Percentiles rank a stretch among this genome's conserved stretches.
Evolutionary conservation across 2,329 filamentous ascomycete genomes (phyloP).

Genomic region (Hawksworthiomyces lignivorus): DNA sequence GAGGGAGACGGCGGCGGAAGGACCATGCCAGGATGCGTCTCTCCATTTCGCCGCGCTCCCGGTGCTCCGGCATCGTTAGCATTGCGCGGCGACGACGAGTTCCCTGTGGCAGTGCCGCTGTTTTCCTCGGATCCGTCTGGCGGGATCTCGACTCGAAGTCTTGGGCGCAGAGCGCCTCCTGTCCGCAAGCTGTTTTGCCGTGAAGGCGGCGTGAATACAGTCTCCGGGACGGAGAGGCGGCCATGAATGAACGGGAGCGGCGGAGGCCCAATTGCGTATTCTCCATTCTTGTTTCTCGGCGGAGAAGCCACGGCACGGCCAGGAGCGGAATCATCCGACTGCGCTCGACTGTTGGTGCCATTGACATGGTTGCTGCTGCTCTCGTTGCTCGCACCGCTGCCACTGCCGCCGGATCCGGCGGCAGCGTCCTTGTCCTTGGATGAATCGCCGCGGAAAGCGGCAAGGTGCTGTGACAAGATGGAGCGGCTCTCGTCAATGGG

Average conservation of each 20-base stretch:
- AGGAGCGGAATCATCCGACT: slow-evolving; percentile 21
- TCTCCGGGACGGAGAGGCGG: slow-evolving; percentile 58
- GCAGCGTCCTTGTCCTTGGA: slow-evolving; percentile 19
- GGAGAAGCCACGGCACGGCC: slow-evolving; percentile 35
- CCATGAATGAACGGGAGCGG: slow-evolving; percentile 34
- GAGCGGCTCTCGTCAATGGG: slow-evolving; percentile 92
- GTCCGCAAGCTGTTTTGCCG: slow-evolving; percentile 69
- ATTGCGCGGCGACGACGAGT: slow-evolving; percentile 54
- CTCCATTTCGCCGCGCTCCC: slow-evolving; percentile 30
- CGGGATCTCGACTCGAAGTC: slow-evolving; percentile 89
- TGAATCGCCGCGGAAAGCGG: slow-evolving; percentile 54
- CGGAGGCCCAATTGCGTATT: neutral
- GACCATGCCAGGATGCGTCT: slow-evolving; percentile 52
- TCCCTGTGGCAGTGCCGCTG: slow-evolving; percentile 63
- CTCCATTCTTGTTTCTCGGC: too few species aligned
- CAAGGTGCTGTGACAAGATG: slow-evolving; percentile 76
- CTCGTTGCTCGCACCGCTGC: neutral
- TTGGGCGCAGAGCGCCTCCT: slow-evolving; percentile 61
- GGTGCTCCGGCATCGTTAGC: slow-evolving; percentile 52
- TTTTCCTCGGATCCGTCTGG: slow-evolving; percentile 72
- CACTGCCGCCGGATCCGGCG: slow-evolving; percentile 1
- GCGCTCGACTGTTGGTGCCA: slow-evolving; percentile 39
- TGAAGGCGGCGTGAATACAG: slow-evolving; percentile 59
- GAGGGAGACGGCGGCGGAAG: slow-evolving; percentile 90
- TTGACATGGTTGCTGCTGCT: slow-evolving; percentile 15